Base-by-base conservation (phyloP, 2,329 filamentous ascomycete species). In the Onygenales sp. region DNA sequence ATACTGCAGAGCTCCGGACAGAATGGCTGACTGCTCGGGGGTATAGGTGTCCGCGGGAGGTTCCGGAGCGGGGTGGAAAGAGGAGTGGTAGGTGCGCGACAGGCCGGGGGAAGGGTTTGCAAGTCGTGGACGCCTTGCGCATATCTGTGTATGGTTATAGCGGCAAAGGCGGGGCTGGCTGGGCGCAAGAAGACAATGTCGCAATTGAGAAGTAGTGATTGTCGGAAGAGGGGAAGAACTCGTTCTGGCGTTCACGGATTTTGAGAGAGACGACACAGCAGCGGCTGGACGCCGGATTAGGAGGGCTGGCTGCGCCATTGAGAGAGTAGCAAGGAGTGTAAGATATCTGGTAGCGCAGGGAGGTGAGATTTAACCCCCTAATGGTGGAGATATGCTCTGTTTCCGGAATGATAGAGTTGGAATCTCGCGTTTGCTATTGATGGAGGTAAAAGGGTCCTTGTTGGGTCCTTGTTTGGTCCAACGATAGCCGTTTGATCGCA, bases 1-100 rank as follows among this genome's bases (percentile, higher is more conserved):
- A 67, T 95, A 87, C 33, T 73, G 67, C 62, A 93, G 82, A 14
- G 91, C 86, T n/a, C 89, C 83, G 45, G 85, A 78, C 57, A 98
- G 86, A 66, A 97, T 94, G 53, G 81, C 74, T 43, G 78, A 74
- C 75, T 96, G 89, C 31, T 69, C 67, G 80, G 77, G 57, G 76
- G 69, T 64, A 78, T 82, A 76, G 88, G 94, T 57, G 80, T 71
- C 67, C 31, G 63, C 56, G 32, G 67, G 66, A 32, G 63, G 77
- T 39, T 80, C 74, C 11, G 81, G 74, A 6, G 78, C 63, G 1
- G 82, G 76, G 65, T 89, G 85, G 64, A 87, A 81, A 70, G 84
- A 77, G 56, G 87, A 91, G 73, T 93, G 87, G 74, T 90, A 93
- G 51, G 64, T 44, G 17, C 34, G 21, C 66, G 21, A 59, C 57